Percentiles rank a stretch among this genome's conserved stretches.
Evolutionary conservation across 306 rosid species (phyloP).

Genomic region (Carpinus viminea): DNA sequence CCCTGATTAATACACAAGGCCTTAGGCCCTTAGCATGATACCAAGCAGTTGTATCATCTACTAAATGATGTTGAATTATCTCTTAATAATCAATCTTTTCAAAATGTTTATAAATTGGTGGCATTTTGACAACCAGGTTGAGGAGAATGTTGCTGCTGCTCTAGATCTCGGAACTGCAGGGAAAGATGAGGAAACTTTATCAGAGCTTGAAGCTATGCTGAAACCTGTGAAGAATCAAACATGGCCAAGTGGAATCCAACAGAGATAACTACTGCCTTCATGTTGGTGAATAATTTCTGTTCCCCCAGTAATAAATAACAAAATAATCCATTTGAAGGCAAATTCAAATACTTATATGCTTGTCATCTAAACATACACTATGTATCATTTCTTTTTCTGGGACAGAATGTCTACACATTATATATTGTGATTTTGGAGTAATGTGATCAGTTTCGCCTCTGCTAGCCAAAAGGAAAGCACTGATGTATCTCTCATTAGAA

Average conservation of each 20-base stretch:
- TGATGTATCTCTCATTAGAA: too few relatives aligned
- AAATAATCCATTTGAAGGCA: not conserved
- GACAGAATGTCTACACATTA: not conserved
- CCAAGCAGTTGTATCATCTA: not conserved
- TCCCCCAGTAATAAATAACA: not conserved
- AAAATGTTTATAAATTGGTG: slow-evolving; percentile 6
- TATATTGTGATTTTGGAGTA: not conserved
- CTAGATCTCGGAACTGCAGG: slow-evolving; percentile 63
- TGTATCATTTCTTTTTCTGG: not conserved
- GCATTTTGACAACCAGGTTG: slow-evolving; percentile 54
- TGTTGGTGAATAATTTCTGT: not conserved
- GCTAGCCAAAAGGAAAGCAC: not conserved
- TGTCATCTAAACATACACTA: not conserved
- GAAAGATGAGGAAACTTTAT: slow-evolving; percentile 57
- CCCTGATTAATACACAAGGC: not conserved
- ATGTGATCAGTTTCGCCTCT: not conserved
- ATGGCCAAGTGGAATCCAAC: slow-evolving; percentile 90
- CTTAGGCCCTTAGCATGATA: not conserved
- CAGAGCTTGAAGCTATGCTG: slow-evolving; percentile 75
- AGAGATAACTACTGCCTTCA: slow-evolving; percentile 38
- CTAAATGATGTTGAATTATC: not conserved
- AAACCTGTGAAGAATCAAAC: slow-evolving; percentile 79
- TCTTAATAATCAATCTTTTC: not conserved
- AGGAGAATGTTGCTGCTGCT: slow-evolving; percentile 86
- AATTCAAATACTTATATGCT: not conserved